phyloP scores from a whole-genome alignment of 805 yeast species.

The Grigorovia jiainica region DNA sequence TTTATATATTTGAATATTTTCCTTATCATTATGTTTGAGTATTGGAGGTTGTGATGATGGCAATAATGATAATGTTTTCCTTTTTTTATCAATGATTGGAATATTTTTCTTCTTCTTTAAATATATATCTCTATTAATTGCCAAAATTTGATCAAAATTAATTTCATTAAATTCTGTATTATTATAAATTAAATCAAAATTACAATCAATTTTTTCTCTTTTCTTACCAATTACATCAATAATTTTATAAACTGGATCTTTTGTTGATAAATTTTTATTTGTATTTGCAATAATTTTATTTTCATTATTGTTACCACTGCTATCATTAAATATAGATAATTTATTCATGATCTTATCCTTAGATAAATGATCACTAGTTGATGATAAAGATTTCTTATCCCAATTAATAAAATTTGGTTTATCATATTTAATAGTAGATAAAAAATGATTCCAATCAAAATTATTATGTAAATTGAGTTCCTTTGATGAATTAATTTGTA shows the following conservation, averaged over 20 bases:
- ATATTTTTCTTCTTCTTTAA: not conserved
- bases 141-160: constrained; percentile 57
- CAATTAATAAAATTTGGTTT: not conserved
- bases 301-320: not conserved
- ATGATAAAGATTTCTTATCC: not conserved
- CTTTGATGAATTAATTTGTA: not conserved
- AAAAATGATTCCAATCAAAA: not conserved
- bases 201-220: constrained; percentile 49
- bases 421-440: not conserved
- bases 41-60: constrained; percentile 5
- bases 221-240: constrained; percentile 49
- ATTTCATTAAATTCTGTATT: constrained; percentile 37
- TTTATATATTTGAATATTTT: not conserved
- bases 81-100: not conserved
- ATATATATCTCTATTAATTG: constrained; percentile 33
- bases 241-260: constrained; percentile 37
- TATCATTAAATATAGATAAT: constrained; percentile 34
- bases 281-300: not conserved
- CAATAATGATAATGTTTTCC: constrained; percentile 1
- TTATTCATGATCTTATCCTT: constrained; percentile 9
- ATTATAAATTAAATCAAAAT: constrained; percentile 49
- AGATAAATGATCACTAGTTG: too few species aligned
- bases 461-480: not conserved
- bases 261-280: not conserved
- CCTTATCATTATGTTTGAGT: not conserved